These are phyloP conservation scores for Fusarium brachygibbosum DNA, from an alignment of 2,329 filamentous ascomycete genomes.

Conservation along the genomic window DNA sequence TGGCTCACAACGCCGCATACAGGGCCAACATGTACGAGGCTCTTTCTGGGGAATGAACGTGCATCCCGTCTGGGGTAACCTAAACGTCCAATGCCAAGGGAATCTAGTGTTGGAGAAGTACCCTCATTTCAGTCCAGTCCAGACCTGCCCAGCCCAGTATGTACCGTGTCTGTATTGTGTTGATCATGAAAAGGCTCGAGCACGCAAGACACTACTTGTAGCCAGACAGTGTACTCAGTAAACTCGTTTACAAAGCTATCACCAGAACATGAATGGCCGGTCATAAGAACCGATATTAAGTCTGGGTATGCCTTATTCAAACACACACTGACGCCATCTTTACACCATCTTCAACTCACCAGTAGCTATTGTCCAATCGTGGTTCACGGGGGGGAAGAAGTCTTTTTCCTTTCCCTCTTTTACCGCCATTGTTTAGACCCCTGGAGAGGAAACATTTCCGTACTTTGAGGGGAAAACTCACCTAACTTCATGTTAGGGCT, in stretches of 20 bases:
- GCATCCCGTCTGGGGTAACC: conserved; percentile 43
- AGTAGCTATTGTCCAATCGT: conserved; percentile 5
- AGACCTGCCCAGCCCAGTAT: too few relatives aligned
- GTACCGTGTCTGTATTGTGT: conserved; percentile 1
- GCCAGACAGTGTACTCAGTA: not conserved
- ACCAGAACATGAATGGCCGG: conserved; percentile 1
- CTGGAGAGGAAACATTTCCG: conserved; percentile 15
- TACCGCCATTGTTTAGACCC: conserved; percentile 10
- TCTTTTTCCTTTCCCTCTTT: not conserved
- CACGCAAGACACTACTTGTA: not conserved
- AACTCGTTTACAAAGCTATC: not conserved
- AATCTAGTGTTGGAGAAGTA: conserved; percentile 11
- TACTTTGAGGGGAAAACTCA: conserved; percentile 4
- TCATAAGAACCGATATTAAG: not conserved
- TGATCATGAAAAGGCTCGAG: conserved; percentile 3
- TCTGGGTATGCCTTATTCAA: conserved; percentile 10
- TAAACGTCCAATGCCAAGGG: conserved; percentile 27
- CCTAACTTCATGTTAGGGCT: conserved; percentile 9
- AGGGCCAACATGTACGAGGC: conserved; percentile 25
- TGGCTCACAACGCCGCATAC: conserved; percentile 39
- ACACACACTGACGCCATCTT: conserved; percentile 36
- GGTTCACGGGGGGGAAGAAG: not conserved
- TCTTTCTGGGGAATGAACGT: conserved; percentile 35
- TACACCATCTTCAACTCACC: conserved; percentile 33
- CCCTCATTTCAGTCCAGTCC: conserved; percentile 1